phyloP scores from a whole-genome alignment of 192 early-diverging fungal species.

The Coemansia sp. region DNA sequence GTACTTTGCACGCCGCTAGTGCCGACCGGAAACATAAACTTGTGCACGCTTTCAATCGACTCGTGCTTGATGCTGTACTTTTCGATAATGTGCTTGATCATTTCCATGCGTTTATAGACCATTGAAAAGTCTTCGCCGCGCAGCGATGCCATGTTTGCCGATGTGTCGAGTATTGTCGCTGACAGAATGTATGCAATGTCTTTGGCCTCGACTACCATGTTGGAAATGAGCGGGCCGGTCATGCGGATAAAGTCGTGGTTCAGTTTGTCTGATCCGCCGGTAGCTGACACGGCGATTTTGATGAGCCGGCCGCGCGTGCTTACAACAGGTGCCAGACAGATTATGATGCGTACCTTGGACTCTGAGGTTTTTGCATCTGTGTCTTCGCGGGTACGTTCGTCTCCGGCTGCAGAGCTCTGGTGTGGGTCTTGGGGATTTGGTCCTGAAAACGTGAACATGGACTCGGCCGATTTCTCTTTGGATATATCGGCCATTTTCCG shows the following conservation, averaged over 20 bases:
- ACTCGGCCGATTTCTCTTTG: neutral
- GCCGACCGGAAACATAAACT: constrained; percentile 38
- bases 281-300: constrained; percentile 36
- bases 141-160: constrained; percentile 50
- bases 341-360: constrained; percentile 21
- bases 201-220: constrained; percentile 29
- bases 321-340: constrained; percentile 33
- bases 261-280: constrained; percentile 31
- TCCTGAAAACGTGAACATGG: neutral
- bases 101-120: constrained; percentile 33
- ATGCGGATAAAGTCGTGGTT: constrained; percentile 42
- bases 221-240: constrained; percentile 46
- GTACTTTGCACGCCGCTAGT: constrained; percentile 37
- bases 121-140: constrained; percentile 44
- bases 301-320: constrained; percentile 32
- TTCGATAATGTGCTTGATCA: constrained; percentile 38
- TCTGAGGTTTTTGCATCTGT: neutral
- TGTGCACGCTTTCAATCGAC: constrained; percentile 28
- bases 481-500: neutral
- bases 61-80: constrained; percentile 18
- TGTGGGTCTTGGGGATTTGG: neutral
- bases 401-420: neutral
- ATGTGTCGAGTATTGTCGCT: constrained; percentile 38
- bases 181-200: constrained; percentile 39
- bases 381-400: neutral